These are phyloP conservation scores for Aspergillus sergii DNA, from an alignment of 2,329 filamentous ascomycete genomes.

Conservation along the genomic window DNA sequence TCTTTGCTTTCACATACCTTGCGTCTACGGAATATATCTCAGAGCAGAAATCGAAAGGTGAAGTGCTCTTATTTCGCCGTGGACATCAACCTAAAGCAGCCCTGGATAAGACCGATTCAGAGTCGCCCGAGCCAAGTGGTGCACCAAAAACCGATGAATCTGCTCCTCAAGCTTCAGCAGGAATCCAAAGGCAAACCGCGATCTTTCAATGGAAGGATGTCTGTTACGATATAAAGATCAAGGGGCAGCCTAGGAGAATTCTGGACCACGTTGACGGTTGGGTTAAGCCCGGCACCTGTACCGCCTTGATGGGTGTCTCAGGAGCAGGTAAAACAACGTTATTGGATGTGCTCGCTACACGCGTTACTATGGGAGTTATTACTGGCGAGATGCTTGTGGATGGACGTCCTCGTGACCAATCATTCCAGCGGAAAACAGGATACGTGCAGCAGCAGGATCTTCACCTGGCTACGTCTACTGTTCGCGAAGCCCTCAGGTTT, in stretches of 20 bases:
- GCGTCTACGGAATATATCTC: constrained; percentile 63
- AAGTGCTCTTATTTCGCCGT: constrained; percentile 73
- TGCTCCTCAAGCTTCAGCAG: constrained; percentile 28
- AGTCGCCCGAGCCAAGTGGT: constrained; percentile 1
- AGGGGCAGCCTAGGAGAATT: constrained; percentile 71
- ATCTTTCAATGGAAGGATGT: constrained; percentile 86
- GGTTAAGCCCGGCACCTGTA: constrained; percentile 89
- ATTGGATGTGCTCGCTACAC: constrained; percentile 84
- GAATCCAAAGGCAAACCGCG: constrained; percentile 67
- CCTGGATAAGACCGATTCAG: not conserved
- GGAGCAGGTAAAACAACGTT: constrained; percentile 92
- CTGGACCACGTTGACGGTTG: constrained; percentile 85
- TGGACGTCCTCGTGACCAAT: constrained; percentile 70
- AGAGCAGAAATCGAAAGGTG: constrained; percentile 73
- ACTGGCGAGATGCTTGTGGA: constrained; percentile 82
- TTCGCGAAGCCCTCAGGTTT: constrained; percentile 84
- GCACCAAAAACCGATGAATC: constrained; percentile 34
- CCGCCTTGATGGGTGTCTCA: constrained; percentile 85
- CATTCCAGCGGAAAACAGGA: constrained; percentile 87
- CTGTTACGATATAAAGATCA: constrained; percentile 80
- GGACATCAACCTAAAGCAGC: constrained; percentile 39
- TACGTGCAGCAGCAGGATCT: constrained; percentile 92
- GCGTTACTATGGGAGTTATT: constrained; percentile 85
- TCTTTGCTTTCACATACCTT: constrained; percentile 65
- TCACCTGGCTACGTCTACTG: constrained; percentile 78